Conservation (phyloP, 805 yeast genomes). For the Suhomyces xylopsoci region DNA sequence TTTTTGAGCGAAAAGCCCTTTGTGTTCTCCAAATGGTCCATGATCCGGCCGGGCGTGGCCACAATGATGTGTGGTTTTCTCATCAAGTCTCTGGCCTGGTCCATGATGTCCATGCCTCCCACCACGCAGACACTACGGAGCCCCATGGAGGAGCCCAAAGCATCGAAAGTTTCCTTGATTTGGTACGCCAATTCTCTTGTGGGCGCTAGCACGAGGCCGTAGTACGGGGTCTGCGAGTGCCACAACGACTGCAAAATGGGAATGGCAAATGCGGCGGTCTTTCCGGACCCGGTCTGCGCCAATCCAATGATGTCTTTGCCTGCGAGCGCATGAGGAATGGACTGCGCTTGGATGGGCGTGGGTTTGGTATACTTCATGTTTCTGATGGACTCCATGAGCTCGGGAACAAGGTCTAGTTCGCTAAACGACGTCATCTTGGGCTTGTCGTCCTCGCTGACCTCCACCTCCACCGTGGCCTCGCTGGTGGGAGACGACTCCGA, state of each 20-base stretch:
- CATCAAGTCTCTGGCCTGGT: conserved; percentile 90
- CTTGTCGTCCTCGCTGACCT: conserved; percentile 1
- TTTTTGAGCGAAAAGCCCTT: conserved; percentile 82
- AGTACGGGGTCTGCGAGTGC: conserved; percentile 85
- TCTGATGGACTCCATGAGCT: conserved; percentile 75
- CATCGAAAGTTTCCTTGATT: conserved; percentile 92
- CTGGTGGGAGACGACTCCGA: background rate
- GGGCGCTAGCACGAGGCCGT: conserved; percentile 84
- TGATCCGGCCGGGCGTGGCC: conserved; percentile 91
- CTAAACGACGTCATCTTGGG: conserved; percentile 16
- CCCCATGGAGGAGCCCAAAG: conserved; percentile 89
- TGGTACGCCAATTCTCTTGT: conserved; percentile 84
- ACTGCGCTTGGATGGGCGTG: conserved; percentile 89
- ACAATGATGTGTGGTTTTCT: conserved; percentile 91
- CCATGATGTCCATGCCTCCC: conserved; percentile 99
- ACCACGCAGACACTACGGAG: conserved; percentile 84
- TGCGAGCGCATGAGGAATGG: conserved; percentile 85
- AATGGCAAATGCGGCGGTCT: conserved; percentile 97
- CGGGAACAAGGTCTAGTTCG: conserved; percentile 68
- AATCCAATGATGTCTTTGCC: conserved; percentile 93
- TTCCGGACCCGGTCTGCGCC: conserved; percentile 98
- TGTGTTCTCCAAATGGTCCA: conserved; percentile 92
- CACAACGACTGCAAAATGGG: conserved; percentile 90
- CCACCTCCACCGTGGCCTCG: conserved; percentile 4
- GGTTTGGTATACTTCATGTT: conserved; percentile 75